Evolutionary conservation across 2,329 filamentous ascomycete species (phyloP).

Genomic region (Fusarium pseudoanthophilum): DNA sequence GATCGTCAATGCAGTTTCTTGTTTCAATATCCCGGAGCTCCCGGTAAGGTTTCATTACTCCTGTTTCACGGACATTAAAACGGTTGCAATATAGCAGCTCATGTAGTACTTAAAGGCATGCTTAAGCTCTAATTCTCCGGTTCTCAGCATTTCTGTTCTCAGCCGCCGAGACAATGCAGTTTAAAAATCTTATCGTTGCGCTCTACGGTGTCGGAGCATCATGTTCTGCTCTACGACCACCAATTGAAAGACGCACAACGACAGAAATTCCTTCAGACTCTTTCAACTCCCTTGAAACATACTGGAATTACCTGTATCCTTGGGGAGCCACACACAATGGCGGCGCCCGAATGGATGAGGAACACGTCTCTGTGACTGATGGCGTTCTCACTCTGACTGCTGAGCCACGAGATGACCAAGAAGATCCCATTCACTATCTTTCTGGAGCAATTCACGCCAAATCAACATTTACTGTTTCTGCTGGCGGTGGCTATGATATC

Average conservation of each 20-base stretch:
- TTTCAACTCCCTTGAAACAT: slow-evolving; percentile 22
- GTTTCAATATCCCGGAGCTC: slow-evolving; percentile 15
- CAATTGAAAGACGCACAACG: slow-evolving; percentile 17
- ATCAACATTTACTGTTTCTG: slow-evolving; percentile 22
- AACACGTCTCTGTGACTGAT: slow-evolving; percentile 25
- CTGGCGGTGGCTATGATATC: slow-evolving; percentile 28
- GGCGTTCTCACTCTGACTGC: slow-evolving; percentile 30
- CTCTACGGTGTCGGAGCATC: slow-evolving; percentile 6
- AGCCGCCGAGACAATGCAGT: neutral
- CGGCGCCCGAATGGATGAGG: slow-evolving; percentile 26
- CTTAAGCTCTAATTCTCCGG: neutral
- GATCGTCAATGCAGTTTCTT: slow-evolving; percentile 4
- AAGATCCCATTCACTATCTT: slow-evolving; percentile 31
- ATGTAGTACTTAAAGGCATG: neutral
- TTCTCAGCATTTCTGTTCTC: too few species aligned
- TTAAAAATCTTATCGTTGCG: neutral
- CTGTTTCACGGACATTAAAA: neutral
- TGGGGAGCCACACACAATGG: slow-evolving; percentile 34
- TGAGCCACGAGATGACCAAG: slow-evolving; percentile 20
- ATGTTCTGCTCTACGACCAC: slow-evolving; percentile 5
- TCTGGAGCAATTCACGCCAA: slow-evolving; percentile 34
- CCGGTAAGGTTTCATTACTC: slow-evolving; percentile 9
- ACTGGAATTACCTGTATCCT: slow-evolving; percentile 36
- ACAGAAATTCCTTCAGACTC: slow-evolving; percentile 30
- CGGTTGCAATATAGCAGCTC: neutral